A percentile compares a stretch with the other conserved stretches of the same genome.
phyloP scores from a whole-genome alignment of 352 stramenopile species.

The Phytophthora chlamydospora region DNA sequence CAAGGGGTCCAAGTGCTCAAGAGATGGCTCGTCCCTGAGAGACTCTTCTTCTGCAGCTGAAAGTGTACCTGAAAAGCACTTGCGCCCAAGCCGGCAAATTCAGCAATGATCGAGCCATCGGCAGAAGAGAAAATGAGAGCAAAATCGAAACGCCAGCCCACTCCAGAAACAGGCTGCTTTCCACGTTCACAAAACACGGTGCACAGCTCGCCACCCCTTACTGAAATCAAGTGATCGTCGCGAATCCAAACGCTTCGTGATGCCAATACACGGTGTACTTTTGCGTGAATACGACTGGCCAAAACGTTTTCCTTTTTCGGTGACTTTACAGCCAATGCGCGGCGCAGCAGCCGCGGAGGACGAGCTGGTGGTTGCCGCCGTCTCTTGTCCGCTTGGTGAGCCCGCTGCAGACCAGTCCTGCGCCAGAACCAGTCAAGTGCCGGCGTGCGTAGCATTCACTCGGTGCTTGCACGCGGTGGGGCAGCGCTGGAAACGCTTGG shows the following conservation, averaged over 20 bases:
- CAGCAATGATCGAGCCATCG: constrained; percentile 55
- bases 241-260: background rate
- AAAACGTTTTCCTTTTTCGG: background rate
- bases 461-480: background rate
- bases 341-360: constrained; percentile 7
- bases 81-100: constrained; percentile 63
- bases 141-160: constrained; percentile 32
- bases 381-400: constrained; percentile 12
- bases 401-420: constrained; percentile 6
- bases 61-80: constrained; percentile 35
- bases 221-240: background rate
- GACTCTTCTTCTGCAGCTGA: constrained; percentile 11
- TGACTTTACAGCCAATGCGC: constrained; percentile 22
- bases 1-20: constrained; percentile 1
- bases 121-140: constrained; percentile 43
- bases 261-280: background rate
- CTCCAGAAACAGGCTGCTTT: constrained; percentile 33
- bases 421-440: constrained; percentile 26
- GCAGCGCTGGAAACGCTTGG: constrained; percentile 13
- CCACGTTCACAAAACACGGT: constrained; percentile 18
- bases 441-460: constrained; percentile 1
- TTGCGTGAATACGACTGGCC: too few species aligned
- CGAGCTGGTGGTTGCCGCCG: constrained; percentile 25
- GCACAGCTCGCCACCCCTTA: background rate
- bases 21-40: constrained; percentile 20